These are phyloP conservation scores for Hypomontagnella submonticulosa DNA, from an alignment of 495 filamentous ascomycete species.

Conservation along the genomic window DNA sequence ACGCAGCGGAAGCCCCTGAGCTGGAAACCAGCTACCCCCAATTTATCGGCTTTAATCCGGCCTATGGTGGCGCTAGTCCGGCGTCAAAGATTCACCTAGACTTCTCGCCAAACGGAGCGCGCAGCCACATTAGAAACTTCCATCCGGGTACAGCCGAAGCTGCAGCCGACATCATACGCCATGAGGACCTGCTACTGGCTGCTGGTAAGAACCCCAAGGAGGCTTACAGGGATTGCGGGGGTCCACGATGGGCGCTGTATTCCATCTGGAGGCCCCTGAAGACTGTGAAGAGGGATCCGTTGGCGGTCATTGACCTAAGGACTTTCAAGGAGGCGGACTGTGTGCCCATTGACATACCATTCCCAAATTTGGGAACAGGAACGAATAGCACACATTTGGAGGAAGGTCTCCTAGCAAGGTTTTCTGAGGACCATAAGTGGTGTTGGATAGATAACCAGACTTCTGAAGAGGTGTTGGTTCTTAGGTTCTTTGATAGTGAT, in stretches of 20 bases:
- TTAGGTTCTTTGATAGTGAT: constrained; percentile 18
- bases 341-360: neutral
- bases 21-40: constrained; percentile 6
- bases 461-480: constrained; percentile 8
- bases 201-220: neutral
- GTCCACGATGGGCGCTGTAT: constrained; percentile 12
- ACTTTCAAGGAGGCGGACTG: constrained; percentile 3
- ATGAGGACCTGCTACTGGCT: neutral
- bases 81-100: constrained; percentile 11
- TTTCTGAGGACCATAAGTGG: constrained; percentile 11
- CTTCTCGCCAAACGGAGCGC: constrained; percentile 7
- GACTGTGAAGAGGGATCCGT: constrained; percentile 7
- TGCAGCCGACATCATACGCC: constrained; percentile 11
- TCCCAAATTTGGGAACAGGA: neutral
- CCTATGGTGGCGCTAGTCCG: constrained; percentile 4
- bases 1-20: neutral
- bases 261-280: constrained; percentile 12
- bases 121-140: constrained; percentile 7
- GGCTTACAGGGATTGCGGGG: constrained; percentile 7
- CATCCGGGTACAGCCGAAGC: constrained; percentile 2
- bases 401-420: constrained; percentile 5
- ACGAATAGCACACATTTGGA: neutral
- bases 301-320: constrained; percentile 6
- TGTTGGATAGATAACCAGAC: constrained; percentile 12
- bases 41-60: constrained; percentile 13